A percentile compares a stretch with the other conserved stretches of the same genome.
phyloP scores from a whole-genome alignment of 805 yeast genomes.

The Saccharomycopsis guyanensis region DNA sequence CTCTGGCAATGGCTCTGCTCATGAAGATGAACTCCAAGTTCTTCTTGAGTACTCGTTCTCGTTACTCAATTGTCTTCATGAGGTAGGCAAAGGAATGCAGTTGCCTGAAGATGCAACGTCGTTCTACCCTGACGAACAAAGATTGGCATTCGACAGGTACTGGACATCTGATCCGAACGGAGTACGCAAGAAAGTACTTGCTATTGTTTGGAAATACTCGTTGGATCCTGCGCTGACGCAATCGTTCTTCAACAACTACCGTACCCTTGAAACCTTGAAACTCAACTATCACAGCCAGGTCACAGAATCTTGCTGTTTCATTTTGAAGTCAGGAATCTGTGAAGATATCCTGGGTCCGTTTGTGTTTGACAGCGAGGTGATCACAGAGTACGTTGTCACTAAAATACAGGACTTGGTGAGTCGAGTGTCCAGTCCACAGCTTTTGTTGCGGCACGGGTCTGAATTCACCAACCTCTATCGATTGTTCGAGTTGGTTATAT shows the following conservation, averaged over 20 bases:
- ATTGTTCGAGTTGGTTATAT: constrained; percentile 28
- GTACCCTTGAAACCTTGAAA: constrained; percentile 35
- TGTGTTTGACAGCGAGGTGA: constrained; percentile 37
- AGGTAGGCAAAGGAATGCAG: constrained; percentile 63
- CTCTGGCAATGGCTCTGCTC: neutral
- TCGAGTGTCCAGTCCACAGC: neutral
- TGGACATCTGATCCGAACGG: constrained; percentile 44
- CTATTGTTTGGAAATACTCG: constrained; percentile 10
- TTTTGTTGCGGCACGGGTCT: constrained; percentile 13
- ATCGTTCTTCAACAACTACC: constrained; percentile 27
- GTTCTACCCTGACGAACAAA: constrained; percentile 25
- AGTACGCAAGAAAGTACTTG: constrained; percentile 36
- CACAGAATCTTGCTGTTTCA: constrained; percentile 55
- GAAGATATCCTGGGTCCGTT: constrained; percentile 65
- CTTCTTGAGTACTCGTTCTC: constrained; percentile 45
- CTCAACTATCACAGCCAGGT: constrained; percentile 31
- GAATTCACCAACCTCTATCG: constrained; percentile 26
- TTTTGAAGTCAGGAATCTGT: constrained; percentile 56
- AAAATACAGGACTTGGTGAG: constrained; percentile 24
- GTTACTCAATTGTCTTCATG: constrained; percentile 54
- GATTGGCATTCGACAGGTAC: constrained; percentile 29
- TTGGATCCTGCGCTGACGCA: neutral
- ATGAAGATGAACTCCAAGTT: neutral
- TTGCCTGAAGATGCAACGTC: constrained; percentile 43
- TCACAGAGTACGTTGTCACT: constrained; percentile 34